Base-by-base conservation (phyloP, 2,329 filamentous ascomycete species). In the Ascochyta clinopodiicola region DNA sequence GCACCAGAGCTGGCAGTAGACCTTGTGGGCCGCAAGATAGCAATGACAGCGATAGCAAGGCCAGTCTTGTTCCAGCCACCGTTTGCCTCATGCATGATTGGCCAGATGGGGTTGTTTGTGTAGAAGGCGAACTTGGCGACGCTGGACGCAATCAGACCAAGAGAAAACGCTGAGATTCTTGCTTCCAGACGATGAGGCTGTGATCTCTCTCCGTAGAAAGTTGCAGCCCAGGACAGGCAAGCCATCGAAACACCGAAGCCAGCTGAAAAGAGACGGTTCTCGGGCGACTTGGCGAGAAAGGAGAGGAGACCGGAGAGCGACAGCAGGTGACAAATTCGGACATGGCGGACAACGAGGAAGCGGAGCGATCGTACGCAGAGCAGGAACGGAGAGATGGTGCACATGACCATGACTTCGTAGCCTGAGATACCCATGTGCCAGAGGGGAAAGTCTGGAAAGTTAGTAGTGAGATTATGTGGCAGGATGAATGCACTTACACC, bases 341-440 rank as follows among this genome's bases (percentile, higher is more conserved):
- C 80, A 68, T 96, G 88, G 57, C 84, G 86, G 47, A 89, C 78
- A 10, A 91, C 82, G 15, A 91, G 74, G 35, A 83, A 84, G 56
- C 92, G 88, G 17, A 97, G 57, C 1, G 87, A 80, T 42, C 82
- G 83, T 59, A 92, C 88, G 21, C 83, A 87, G 38, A 99, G 86
- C 19, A 98, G 75, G 35, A 93, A 81, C 0, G 95, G 95, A 4
- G 93, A 90, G 46, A 94, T 76, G 3, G 91, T 94, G 44, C 84
- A 86, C 86, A 98, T 89, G 69, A 99, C 88, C 63, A 96, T 82
- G 38, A 88, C 89, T 78, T 99, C 95, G 72, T 95, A 99, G 60
- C 95, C 95, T 4, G 94, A 98, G 57, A 99, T 96, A 25, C 95
- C 95, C 95, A 99, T 99, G 75, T 97, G 87, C 95, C 95, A 99